Percentiles rank a stretch among this genome's conserved stretches.
Conservation (phyloP, 1,284 basidiomycete species). For the Sporisorium sorghi region DNA sequence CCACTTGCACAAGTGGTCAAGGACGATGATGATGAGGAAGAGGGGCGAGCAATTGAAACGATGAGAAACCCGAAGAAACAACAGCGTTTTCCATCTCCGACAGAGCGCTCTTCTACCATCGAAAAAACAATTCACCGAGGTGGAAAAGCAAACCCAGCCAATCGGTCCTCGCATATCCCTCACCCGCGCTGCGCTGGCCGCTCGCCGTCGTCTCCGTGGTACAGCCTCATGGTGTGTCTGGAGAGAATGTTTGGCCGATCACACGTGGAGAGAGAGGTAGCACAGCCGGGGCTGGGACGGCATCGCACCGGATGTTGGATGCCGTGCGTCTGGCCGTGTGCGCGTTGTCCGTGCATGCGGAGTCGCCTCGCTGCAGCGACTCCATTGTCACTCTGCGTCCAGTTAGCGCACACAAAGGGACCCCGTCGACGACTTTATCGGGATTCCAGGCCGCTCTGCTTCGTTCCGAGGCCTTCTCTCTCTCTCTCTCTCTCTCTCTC, state of each 20-base stretch:
- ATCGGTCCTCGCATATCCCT: neutral
- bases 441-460: no score
- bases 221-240: neutral
- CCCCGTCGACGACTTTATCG: neutral
- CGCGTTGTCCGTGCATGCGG: neutral
- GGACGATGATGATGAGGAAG: neutral
- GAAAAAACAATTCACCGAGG: neutral
- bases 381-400: neutral
- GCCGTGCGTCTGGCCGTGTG: neutral
- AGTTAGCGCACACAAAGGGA: neutral
- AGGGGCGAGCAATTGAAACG: neutral
- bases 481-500: no score
- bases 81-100: neutral
- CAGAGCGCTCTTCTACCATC: neutral
- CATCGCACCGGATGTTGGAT: slow-evolving; percentile 5
- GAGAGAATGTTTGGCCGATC: neutral
- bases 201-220: neutral
- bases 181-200: neutral
- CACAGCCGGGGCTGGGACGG: neutral
- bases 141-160: neutral
- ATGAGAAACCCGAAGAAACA: neutral
- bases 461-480: neutral
- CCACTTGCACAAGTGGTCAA: neutral
- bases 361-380: neutral
- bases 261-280: neutral